A percentile compares a stretch with the other conserved stretches of the same genome.
Conservation (phyloP, 23 red algal genomes). For the Gracilariopsis chorda region DNA sequence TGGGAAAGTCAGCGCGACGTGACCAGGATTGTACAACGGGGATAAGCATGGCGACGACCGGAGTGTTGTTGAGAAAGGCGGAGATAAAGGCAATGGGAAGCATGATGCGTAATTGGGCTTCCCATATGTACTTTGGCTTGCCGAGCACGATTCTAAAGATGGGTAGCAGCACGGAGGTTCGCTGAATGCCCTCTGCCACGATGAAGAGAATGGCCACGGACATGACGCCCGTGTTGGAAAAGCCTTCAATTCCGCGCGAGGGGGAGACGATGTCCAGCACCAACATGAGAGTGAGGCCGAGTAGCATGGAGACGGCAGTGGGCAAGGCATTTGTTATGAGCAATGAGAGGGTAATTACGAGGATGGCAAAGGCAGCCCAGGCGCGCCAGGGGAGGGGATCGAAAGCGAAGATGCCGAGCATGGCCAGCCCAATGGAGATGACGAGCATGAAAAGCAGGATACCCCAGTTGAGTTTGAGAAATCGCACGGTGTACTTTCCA, state of each 20-base stretch:
- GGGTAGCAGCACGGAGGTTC: constrained; percentile 74
- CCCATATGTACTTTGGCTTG: constrained; percentile 59
- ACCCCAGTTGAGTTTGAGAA: constrained; percentile 61
- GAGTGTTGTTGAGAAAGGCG: constrained; percentile 94
- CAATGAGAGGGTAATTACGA: constrained; percentile 48
- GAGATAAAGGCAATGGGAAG: constrained; percentile 77
- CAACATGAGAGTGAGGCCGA: constrained; percentile 74
- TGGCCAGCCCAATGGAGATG: constrained; percentile 49
- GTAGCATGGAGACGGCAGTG: constrained; percentile 62
- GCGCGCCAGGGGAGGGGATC: constrained; percentile 68
- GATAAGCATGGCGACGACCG: constrained; percentile 93
- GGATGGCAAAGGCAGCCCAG: constrained; percentile 81
- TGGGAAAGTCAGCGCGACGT: constrained; percentile 65
- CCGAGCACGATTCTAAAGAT: constrained; percentile 77
- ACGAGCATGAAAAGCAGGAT: constrained; percentile 59
- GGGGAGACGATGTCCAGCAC: constrained; percentile 74
- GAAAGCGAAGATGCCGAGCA: constrained; percentile 81
- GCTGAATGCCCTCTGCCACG: constrained; percentile 90
- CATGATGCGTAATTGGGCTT: constrained; percentile 79
- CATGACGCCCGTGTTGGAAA: constrained; percentile 85
- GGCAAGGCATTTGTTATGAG: constrained; percentile 72
- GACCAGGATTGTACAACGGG: constrained; percentile 84
- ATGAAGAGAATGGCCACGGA: constrained; percentile 88
- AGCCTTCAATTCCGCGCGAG: constrained; percentile 66
- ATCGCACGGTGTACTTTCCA: constrained; percentile 3